A percentile compares a stretch with the other conserved stretches of the same genome.
phyloP scores from a whole-genome alignment of 441 rosid species.

The Lepidium campestre region DNA sequence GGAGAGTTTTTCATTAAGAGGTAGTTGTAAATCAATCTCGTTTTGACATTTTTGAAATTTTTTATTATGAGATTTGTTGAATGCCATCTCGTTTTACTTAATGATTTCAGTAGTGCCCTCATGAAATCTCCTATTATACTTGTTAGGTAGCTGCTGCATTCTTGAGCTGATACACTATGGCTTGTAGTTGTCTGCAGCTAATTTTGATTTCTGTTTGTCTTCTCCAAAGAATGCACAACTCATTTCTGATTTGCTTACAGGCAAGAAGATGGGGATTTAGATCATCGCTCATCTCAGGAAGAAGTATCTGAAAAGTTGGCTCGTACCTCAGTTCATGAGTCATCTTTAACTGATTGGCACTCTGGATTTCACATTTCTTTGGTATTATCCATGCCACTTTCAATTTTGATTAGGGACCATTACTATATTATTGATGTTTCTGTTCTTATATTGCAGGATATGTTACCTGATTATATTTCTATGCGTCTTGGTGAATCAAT shows the following conservation, averaged over 20 bases:
- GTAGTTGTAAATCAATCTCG: slow-evolving; percentile 28
- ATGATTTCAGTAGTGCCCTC: neutral
- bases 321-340: slow-evolving; percentile 64
- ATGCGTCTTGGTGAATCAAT: slow-evolving; percentile 91
- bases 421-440: slow-evolving; percentile 12
- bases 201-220: slow-evolving; percentile 9
- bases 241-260: slow-evolving; percentile 37
- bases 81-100: neutral
- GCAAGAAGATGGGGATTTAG: slow-evolving; percentile 72
- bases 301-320: slow-evolving; percentile 61
- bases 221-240: neutral
- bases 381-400: slow-evolving; percentile 42
- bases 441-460: slow-evolving; percentile 60
- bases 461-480: slow-evolving; percentile 86
- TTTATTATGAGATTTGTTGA: neutral
- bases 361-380: slow-evolving; percentile 83
- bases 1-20: slow-evolving; percentile 85
- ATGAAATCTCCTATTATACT: neutral
- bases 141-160: neutral
- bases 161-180: neutral
- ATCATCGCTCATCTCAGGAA: slow-evolving; percentile 48
- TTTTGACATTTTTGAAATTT: too few relatives aligned
- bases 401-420: neutral
- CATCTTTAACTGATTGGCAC: slow-evolving; percentile 92
- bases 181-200: neutral